Evolutionary conservation across 768 basidiomycete genomes (phyloP).

Genomic region (Pulveroboletus sp.): DNA sequence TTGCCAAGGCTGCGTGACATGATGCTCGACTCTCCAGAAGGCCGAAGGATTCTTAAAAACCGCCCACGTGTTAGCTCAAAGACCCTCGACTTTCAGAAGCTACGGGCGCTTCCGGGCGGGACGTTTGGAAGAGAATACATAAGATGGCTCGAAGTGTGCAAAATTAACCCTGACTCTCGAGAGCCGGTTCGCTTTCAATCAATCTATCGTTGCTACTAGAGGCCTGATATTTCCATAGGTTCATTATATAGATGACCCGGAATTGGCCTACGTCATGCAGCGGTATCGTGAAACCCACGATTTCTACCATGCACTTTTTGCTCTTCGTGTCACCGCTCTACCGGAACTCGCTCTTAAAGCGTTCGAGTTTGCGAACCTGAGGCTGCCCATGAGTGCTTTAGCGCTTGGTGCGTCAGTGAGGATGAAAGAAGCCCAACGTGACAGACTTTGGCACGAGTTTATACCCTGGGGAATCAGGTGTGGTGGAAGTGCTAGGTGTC

Average conservation of each 20-base stretch:
- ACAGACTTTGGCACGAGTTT: conserved; percentile 71
- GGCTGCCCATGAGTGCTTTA: conserved; percentile 83
- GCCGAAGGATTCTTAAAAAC: conserved; percentile 78
- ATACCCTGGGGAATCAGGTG: conserved; percentile 91
- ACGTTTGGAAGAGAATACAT: conserved; percentile 86
- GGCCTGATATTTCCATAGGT: conserved; percentile 51
- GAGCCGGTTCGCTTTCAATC: conserved; percentile 62
- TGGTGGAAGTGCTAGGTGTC: conserved; percentile 67
- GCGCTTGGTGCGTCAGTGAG: conserved; percentile 54
- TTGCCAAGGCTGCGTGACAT: conserved; percentile 71
- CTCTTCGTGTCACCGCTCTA: conserved; percentile 84
- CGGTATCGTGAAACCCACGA: conserved; percentile 98
- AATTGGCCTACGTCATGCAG: conserved; percentile 96
- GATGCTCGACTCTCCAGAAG: conserved; percentile 81
- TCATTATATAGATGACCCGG: conserved; percentile 91
- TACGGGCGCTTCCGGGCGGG: conserved; percentile 69
- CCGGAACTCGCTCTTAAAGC: conserved; percentile 93
- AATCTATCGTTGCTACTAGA: neutral
- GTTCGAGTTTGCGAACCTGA: conserved; percentile 91
- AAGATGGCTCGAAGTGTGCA: conserved; percentile 85
- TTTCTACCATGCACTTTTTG: conserved; percentile 91
- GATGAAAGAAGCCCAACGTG: conserved; percentile 41
- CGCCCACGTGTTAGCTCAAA: conserved; percentile 77
- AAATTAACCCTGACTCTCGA: conserved; percentile 91
- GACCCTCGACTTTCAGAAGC: conserved; percentile 68